Evolutionary conservation across 345 rosid species (phyloP), one percentile per base, ranked within the genome.

Genomic region (Eucalyptus decipiens): DNA sequence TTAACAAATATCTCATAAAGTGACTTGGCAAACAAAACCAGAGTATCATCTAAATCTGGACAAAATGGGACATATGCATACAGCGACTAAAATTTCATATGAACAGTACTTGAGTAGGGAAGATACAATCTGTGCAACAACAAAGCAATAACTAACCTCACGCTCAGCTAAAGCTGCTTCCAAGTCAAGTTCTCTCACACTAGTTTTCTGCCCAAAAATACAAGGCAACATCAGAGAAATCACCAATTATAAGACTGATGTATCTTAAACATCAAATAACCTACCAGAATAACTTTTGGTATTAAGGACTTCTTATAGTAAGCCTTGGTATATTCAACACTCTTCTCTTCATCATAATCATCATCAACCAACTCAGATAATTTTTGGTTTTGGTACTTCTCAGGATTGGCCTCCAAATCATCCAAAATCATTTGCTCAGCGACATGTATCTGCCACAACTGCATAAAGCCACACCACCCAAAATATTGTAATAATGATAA

Each of bases 401-500:
- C 95, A 10, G 99, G 99, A 93, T 97, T 97, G 47, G 91, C 92
- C 91, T 96, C 99, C 89, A 92, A 90, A 91, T 97, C 98, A 93
- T 95, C 98, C 95, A 97, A 89, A 90, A 97, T 95, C 98, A 97
- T 94, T 93, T 97, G 99, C 93, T 97, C 99, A 89, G 99, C 98
- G 50, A 91, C 94, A 91, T 96, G 97, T 60, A 97, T 91, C 91
- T 95, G 97, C 99, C 99, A 97, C 92, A 97, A 89, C 99, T 97
- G 98, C 83, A 76, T 76, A 76, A 76, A 76, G 47, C 47, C 83
- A 76, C 47, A 76, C 83, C 83, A 37, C 83, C 23, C 47, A 16
- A 76, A 21, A 76, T 6, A 76, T 40, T 76, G 28, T 16, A 21
- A 76, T 10, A 19, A 76, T 21, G 45, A 37, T 5, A 76, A 76